phyloP scores from a whole-genome alignment of 208 protist species.

The Wallacemonas rigidus region DNA sequence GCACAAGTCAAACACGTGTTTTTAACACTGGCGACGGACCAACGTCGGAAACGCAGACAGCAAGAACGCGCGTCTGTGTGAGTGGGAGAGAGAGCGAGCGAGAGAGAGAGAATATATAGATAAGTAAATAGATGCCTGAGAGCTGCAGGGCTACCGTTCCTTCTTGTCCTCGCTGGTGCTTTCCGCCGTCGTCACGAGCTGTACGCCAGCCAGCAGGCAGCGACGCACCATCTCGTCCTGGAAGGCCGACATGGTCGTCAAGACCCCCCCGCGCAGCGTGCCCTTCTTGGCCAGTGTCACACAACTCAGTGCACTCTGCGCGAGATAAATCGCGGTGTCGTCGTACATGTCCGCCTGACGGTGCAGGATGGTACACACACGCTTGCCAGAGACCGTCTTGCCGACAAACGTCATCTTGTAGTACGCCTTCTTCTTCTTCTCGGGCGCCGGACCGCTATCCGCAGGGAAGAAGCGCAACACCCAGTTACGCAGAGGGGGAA shows the following conservation, averaged over 20 bases:
- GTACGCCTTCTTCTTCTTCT: constrained; percentile 34
- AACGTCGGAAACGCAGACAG: too few relatives aligned
- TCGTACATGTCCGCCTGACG: constrained; percentile 70
- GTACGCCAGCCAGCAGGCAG: constrained; percentile 39
- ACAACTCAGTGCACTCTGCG: constrained; percentile 56
- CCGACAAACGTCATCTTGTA: constrained; percentile 66
- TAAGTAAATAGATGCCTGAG: background rate
- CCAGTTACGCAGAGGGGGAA: constrained; percentile 51
- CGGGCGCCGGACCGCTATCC: constrained; percentile 42
- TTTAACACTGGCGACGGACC: too few relatives aligned
- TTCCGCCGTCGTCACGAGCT: constrained; percentile 17
- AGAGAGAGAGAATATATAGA: background rate
- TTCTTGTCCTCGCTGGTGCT: background rate
- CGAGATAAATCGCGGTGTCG: constrained; percentile 64
- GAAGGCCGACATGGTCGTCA: constrained; percentile 70
- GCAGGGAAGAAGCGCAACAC: constrained; percentile 28
- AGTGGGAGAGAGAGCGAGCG: too few relatives aligned
- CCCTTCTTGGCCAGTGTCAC: constrained; percentile 39
- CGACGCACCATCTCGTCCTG: constrained; percentile 57
- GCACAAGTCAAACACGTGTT: too few relatives aligned
- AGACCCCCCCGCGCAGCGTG: constrained; percentile 51
- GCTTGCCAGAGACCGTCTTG: constrained; percentile 41
- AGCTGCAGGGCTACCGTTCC: background rate
- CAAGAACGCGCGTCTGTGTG: too few relatives aligned
- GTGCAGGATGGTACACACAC: constrained; percentile 33